These are phyloP conservation scores for Trichomonas vaginalis DNA, from an alignment of 208 protist species.

Conservation along the genomic window DNA sequence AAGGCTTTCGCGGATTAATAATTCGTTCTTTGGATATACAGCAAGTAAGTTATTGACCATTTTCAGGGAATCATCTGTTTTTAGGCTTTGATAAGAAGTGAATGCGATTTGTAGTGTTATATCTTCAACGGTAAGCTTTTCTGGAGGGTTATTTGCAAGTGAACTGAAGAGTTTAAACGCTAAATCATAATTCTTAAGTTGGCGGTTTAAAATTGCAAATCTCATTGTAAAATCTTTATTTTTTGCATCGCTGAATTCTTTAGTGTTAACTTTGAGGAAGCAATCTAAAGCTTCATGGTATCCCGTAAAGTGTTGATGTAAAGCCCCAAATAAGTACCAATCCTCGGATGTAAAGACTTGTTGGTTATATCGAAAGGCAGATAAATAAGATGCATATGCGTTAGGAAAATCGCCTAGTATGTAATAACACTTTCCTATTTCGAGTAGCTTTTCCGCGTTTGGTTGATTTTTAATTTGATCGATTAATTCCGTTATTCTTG, in stretches of 20 bases:
- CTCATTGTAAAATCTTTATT: background rate
- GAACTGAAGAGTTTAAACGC: background rate
- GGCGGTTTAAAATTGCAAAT: background rate
- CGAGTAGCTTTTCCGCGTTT: background rate
- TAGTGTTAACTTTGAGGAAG: background rate
- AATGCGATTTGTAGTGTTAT: background rate
- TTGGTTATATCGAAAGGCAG: background rate
- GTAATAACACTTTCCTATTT: background rate
- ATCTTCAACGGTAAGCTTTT: background rate
- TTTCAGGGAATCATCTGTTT: background rate
- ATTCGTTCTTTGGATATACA: background rate
- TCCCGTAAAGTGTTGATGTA: background rate
- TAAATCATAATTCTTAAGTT: background rate
- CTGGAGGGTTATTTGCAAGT: background rate
- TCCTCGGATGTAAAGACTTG: background rate
- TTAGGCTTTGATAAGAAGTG: background rate
- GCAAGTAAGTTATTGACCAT: background rate
- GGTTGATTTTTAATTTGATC: background rate
- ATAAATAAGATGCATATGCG: background rate
- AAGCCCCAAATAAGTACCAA: background rate
- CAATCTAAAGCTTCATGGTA: background rate
- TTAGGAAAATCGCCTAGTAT: background rate
- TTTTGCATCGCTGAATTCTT: background rate
- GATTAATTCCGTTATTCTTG: background rate
- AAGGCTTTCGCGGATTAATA: background rate